Conservation (phyloP, 1,284 basidiomycete species). For the Macrocybe sp. region DNA sequence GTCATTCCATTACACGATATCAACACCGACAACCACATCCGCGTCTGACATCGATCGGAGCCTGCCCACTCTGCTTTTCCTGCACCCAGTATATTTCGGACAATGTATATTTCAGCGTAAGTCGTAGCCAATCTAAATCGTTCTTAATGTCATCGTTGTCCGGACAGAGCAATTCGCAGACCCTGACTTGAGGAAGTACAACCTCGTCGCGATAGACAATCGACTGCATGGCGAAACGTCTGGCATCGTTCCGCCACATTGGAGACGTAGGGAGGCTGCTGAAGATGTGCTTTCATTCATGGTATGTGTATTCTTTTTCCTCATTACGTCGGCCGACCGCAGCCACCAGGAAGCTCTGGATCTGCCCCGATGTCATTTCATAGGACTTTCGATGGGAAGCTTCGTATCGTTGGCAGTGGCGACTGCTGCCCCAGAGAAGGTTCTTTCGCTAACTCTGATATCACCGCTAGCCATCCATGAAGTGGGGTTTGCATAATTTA, state of each 20-base stretch:
- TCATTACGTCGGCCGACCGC: neutral
- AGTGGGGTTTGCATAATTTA: constrained; percentile 13
- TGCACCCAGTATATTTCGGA: constrained; percentile 29
- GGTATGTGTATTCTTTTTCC: constrained; percentile 18
- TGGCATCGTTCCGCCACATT: constrained; percentile 19
- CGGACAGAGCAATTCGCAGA: constrained; percentile 27
- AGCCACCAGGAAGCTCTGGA: constrained; percentile 25
- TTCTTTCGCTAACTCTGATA: constrained; percentile 27
- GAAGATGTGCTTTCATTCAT: constrained; percentile 30
- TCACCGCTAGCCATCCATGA: constrained; percentile 28
- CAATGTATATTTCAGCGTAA: constrained; percentile 29
- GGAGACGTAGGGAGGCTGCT: constrained; percentile 23
- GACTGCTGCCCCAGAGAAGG: constrained; percentile 25
- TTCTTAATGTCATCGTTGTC: neutral
- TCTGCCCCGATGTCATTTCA: constrained; percentile 28
- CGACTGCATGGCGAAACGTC: constrained; percentile 27
- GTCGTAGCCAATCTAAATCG: constrained; percentile 4
- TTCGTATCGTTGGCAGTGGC: constrained; percentile 27
- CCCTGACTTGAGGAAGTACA: constrained; percentile 28
- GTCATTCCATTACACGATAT: constrained; percentile 27
- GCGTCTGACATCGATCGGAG: constrained; percentile 22
- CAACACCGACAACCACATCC: constrained; percentile 24
- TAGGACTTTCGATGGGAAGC: constrained; percentile 31
- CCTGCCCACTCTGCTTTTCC: constrained; percentile 27
- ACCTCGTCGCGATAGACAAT: constrained; percentile 28